phyloP scores from a whole-genome alignment of 2,329 filamentous ascomycete genomes.

The Colletotrichum sp. region DNA sequence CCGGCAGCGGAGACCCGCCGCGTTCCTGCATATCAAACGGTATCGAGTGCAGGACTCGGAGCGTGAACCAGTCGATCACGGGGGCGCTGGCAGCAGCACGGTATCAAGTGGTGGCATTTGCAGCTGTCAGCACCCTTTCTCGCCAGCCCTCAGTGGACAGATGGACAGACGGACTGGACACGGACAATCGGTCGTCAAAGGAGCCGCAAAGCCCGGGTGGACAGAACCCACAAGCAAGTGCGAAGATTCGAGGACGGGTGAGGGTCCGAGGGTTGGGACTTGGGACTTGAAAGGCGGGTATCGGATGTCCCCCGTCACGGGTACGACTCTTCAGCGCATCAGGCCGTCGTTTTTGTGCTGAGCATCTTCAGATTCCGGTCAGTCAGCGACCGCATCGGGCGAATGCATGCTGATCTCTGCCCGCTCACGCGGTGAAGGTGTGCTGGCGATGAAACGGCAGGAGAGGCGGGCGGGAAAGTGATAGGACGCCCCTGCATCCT shows the following conservation, averaged over 20 bases:
- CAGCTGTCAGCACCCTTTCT: not conserved
- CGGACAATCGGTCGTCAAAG: not conserved
- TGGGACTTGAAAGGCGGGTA: not conserved
- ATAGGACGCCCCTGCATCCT: constrained; percentile 5
- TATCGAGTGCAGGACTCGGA: not conserved
- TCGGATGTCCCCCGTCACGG: not conserved
- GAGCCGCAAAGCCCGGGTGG: not conserved
- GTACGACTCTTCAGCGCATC: not conserved
- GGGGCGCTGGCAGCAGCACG: not conserved
- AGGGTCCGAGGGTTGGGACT: constrained; percentile 10
- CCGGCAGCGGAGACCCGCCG: not conserved
- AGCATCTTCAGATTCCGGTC: not conserved
- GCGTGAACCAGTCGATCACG: constrained; percentile 5
- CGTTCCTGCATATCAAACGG: not conserved
- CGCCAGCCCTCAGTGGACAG: not conserved
- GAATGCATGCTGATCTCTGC: constrained; percentile 1
- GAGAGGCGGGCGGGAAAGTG: not conserved
- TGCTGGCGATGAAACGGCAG: constrained; percentile 7
- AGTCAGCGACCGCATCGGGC: not conserved
- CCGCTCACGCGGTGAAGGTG: not conserved
- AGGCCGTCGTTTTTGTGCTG: not conserved
- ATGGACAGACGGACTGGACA: not conserved
- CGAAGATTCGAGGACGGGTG: not conserved
- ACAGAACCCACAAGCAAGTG: not conserved
- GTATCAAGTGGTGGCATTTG: not conserved